Base-by-base conservation (phyloP, 257 asterid genomes). In the Datura wrightii region DNA sequence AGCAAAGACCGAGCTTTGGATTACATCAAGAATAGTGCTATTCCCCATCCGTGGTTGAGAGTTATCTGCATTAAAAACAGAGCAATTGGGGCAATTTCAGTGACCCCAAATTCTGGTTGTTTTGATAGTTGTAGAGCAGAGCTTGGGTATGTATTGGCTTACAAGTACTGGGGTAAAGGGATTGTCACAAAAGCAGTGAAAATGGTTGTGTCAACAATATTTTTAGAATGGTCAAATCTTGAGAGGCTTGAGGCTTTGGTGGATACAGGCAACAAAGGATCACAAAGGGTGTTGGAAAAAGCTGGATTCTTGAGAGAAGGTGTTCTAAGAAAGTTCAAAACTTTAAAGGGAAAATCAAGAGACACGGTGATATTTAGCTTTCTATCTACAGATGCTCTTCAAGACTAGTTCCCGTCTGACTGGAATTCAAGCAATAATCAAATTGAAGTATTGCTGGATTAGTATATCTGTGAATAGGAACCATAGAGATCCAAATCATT, bases 91-190 rank as follows among this genome's bases (percentile, higher is more conserved):
- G 31, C 92, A 6, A 89, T 94, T 24, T 85, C 94, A 0, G 95
- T 91, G 42, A 55, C 92, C 1, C 98, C 94, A 3, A 34, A 44
- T 63, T 65, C 90, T 1, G 92, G 90, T 8, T 34, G 5, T 86
- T 19, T 5, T 58, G 86, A 80, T 53, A 59, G 85, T n/a, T 87
- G 91, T 82, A 86, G 89, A 80, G 93, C 82, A 6, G 90, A 88
- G 82, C 85, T 93, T 37, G 93, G 95, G 2, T 93, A 90, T 80
- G 92, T 83, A 9, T 54, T 93, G 50, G 90, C 91, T 1, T 60
- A 71, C 19, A 84, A 90, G 72, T 86, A 90, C n/a, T 92, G 94
- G 95, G 92, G 92, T 16, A 89, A 82, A 84, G 95, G 92, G 80
- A 85, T 93, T 24, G 88, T 74, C 24, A 90, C 93, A 1, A 70